Percentiles rank a stretch among this genome's conserved stretches.
These are phyloP conservation scores for Paramecium bursaria DNA, from an alignment of 73 alveolate genomes.

Conservation along the genomic window DNA sequence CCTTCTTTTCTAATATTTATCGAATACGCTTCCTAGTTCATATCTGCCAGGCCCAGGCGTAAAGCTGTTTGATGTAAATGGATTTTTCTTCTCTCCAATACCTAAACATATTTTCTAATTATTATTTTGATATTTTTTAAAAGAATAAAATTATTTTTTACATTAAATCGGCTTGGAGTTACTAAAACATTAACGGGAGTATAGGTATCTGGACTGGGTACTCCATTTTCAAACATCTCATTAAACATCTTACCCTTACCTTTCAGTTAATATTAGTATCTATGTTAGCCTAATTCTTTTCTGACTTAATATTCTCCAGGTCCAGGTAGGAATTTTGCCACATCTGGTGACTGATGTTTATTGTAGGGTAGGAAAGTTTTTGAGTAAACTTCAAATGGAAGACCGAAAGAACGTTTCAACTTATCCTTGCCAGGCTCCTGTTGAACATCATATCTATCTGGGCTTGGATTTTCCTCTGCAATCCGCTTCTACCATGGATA, in stretches of 20 bases:
- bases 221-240: slow-evolving; percentile 39
- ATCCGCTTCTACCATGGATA: slow-evolving; percentile 10
- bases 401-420: slow-evolving; percentile 22
- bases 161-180: slow-evolving; percentile 11
- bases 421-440: slow-evolving; percentile 27
- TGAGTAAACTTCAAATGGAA: slow-evolving; percentile 39
- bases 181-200: background rate
- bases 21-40: background rate
- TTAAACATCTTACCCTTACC: slow-evolving; percentile 49
- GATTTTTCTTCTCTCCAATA: slow-evolving; percentile 33
- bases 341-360: slow-evolving; percentile 48
- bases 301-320: slow-evolving; percentile 55
- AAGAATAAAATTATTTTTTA: too few species aligned
- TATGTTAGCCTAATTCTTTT: slow-evolving; percentile 24
- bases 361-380: slow-evolving; percentile 13
- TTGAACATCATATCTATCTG: slow-evolving; percentile 42
- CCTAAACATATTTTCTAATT: slow-evolving; percentile 24
- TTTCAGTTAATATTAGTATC: slow-evolving; percentile 26
- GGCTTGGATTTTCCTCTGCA: slow-evolving; percentile 41
- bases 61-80: slow-evolving; percentile 17
- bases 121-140: too few species aligned
- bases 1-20: slow-evolving; percentile 35
- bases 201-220: slow-evolving; percentile 42
- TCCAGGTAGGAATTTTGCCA: slow-evolving; percentile 39
- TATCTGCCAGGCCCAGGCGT: slow-evolving; percentile 60